phyloP scores from a whole-genome alignment of 2,329 filamentous ascomycete species.

The Venturia asperata region DNA sequence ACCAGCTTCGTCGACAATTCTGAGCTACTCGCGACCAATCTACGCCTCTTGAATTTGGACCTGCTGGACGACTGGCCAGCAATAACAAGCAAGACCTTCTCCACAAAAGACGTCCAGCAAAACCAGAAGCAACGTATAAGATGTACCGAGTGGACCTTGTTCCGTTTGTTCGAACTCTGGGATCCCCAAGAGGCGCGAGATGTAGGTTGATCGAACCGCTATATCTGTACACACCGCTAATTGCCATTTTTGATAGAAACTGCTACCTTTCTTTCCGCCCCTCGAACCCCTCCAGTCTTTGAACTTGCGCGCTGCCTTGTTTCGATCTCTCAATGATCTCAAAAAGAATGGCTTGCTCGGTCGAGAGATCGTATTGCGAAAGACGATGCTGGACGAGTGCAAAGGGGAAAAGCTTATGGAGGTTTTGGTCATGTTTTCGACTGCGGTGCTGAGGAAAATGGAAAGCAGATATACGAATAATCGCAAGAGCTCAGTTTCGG shows the following conservation, averaged over 20 bases:
- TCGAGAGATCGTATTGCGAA: constrained; percentile 71
- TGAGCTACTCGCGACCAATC: constrained; percentile 69
- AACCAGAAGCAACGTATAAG: constrained; percentile 78
- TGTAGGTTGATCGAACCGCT: constrained; percentile 41
- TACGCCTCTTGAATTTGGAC: constrained; percentile 77
- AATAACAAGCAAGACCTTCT: constrained; percentile 64
- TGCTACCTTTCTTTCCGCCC: constrained; percentile 85
- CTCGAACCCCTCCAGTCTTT: constrained; percentile 84
- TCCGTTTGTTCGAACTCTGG: constrained; percentile 77
- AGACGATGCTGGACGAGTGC: constrained; percentile 96
- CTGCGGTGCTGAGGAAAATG: constrained; percentile 67
- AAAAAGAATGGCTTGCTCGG: constrained; percentile 84
- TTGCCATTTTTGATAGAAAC: constrained; percentile 52
- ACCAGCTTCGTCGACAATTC: constrained; percentile 39
- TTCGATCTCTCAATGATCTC: constrained; percentile 70
- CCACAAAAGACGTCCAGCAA: constrained; percentile 55
- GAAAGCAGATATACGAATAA: constrained; percentile 37
- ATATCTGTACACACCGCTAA: background rate
- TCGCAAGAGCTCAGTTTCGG: constrained; percentile 31
- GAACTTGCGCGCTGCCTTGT: constrained; percentile 77
- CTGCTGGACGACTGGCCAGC: constrained; percentile 69
- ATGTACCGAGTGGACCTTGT: constrained; percentile 85
- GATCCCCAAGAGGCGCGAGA: constrained; percentile 67
- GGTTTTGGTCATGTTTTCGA: constrained; percentile 75
- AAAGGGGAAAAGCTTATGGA: constrained; percentile 87